Evolutionary conservation across 192 early-diverging fungal species (phyloP), one percentile per base, ranked within the genome.

Genomic region (Jimgerdemannia flammicorona): DNA sequence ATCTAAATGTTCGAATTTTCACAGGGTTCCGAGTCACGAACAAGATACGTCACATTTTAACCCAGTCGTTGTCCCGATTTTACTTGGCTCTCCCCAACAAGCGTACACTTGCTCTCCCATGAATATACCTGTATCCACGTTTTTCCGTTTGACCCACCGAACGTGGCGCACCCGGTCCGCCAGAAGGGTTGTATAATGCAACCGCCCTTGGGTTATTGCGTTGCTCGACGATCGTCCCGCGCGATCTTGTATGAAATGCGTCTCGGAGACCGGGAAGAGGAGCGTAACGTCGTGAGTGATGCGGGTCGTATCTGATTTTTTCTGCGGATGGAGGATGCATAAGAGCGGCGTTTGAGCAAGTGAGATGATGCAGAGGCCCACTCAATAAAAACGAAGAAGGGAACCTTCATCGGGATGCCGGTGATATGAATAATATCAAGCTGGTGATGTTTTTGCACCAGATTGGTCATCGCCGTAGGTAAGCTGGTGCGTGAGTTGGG

Each of bases 321-420:
- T 59, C 49, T 59, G 49, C 49, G 49, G 14, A 59, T 59, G 49
- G 49, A 59, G 14, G 29, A 29, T 29, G 29, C 29, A 29, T 29
- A 29, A 29, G 29, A 29, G 29, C 29, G 29, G 29, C 29, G 29
- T 29, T 59, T 59, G 49, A 14, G 49, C 14, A 59, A 59, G 49
- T 14, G 49, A 59, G 49, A 59, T 59, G 14, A 29, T 29, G 29
- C 29, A 29, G 29, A 29, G 29, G 29, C 29, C 0, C 29, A 29
- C 29, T 29, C 29, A 29, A 29, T 29, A 29, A 29, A 29, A 29
- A 29, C 1, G 29, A 29, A 29, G 29, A 29, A 29, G 29, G 8
- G 14, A 59, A 77, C 76, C 71, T 77, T 77, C 76, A 77, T 77
- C n/a, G 76, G 76, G n/a, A 77, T 68, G 43, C 74, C 76, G 20